Evolutionary conservation across 768 basidiomycete species (phyloP).

Genomic region (Suillus brevipes): DNA sequence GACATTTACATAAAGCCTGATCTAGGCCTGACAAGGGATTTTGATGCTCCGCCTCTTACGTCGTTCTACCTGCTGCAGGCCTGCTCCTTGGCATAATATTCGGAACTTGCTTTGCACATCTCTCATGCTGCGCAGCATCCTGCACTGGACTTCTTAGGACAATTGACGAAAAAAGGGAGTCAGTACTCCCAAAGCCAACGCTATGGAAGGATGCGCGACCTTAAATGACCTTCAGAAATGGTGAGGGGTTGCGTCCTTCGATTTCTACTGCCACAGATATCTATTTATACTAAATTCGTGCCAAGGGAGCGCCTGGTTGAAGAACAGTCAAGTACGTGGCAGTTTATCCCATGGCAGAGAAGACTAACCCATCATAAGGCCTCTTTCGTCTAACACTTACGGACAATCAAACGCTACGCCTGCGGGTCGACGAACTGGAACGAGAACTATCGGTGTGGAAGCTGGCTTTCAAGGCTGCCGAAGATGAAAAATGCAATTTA

Average conservation of each 20-base stretch:
- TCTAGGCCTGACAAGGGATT: not conserved
- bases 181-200: not conserved
- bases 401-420: slow-evolving; percentile 32
- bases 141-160: slow-evolving; percentile 1
- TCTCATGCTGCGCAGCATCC: not conserved
- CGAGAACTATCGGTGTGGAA: slow-evolving; percentile 44
- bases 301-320: slow-evolving; percentile 33
- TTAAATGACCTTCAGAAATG: slow-evolving; percentile 11
- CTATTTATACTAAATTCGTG: slow-evolving; percentile 5
- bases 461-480: slow-evolving; percentile 34
- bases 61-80: not conserved
- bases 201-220: slow-evolving; percentile 8
- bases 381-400: slow-evolving; percentile 34
- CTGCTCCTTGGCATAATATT: slow-evolving; percentile 1
- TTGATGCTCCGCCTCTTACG: slow-evolving; percentile 4
- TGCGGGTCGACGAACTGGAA: slow-evolving; percentile 38
- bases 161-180: not conserved
- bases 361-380: slow-evolving; percentile 9
- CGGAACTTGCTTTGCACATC: slow-evolving; percentile 1
- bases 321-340: slow-evolving; percentile 33
- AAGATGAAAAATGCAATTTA: slow-evolving; percentile 33
- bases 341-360: not conserved
- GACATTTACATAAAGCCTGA: slow-evolving; percentile 2
- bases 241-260: slow-evolving; percentile 1
- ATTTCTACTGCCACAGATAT: not conserved